phyloP scores from a whole-genome alignment of 2,329 filamentous ascomycete species.

The Neonectria neomacrospora region DNA sequence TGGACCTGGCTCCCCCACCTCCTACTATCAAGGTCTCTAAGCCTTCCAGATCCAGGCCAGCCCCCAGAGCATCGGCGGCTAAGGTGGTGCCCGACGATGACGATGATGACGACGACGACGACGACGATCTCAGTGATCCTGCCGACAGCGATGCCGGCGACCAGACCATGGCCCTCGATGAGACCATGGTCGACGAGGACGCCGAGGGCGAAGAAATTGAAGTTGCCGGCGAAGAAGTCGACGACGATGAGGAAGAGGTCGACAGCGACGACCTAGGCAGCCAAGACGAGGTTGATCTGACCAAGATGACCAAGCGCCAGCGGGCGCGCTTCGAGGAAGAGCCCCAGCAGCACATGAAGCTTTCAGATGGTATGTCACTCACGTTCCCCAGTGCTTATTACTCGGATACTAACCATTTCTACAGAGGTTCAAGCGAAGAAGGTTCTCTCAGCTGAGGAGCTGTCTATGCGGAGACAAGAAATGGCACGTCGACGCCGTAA shows the following conservation, averaged over 20 bases:
- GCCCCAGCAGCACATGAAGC: conserved; percentile 66
- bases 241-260: conserved; percentile 55
- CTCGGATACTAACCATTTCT: conserved; percentile 31
- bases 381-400: background rate
- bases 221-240: conserved; percentile 55
- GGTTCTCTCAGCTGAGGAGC: conserved; percentile 69
- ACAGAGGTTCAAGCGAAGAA: conserved; percentile 73
- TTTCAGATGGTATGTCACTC: conserved; percentile 65
- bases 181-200: conserved; percentile 60
- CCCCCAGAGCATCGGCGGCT: conserved; percentile 47
- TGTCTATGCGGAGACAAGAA: conserved; percentile 70
- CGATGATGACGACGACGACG: conserved; percentile 60
- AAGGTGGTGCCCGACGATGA: conserved; percentile 54
- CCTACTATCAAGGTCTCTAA: conserved; percentile 63
- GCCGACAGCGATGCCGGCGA: conserved; percentile 60
- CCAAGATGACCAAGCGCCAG: conserved; percentile 71
- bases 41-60: conserved; percentile 52
- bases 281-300: conserved; percentile 63
- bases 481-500: conserved; percentile 71
- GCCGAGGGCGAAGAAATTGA: conserved; percentile 60
- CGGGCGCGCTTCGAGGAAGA: conserved; percentile 68
- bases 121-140: conserved; percentile 65
- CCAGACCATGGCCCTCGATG: conserved; percentile 54
- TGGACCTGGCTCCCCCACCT: conserved; percentile 52
- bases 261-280: conserved; percentile 60